Evolutionary conservation across 139 green algal genomes (phyloP), one percentile per base, ranked within the genome.

Genomic region (Micromonas pusilla): DNA sequence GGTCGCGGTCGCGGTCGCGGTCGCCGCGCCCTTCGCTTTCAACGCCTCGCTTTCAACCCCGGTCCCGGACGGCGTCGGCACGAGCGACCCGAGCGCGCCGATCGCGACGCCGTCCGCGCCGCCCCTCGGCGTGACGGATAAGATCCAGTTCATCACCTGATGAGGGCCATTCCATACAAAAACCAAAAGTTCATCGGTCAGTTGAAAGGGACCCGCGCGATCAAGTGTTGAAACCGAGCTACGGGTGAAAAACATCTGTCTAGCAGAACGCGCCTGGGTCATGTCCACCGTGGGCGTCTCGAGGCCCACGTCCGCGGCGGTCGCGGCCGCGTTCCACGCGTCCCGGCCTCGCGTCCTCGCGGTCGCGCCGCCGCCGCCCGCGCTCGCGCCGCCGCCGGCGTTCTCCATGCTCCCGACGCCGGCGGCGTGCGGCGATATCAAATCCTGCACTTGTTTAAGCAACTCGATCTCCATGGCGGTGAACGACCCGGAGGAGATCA

Each of bases 111-210:
- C 45, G 16, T 16, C 45, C 45, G 45, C 45, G 16, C 45, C 62
- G 4, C 32, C 66, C 26, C 26, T 39, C 37, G 68, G 68, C 2
- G 68, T 63, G 21, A 39, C 68, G 19, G 68, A 60, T 2, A 75
- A 21, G 26, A 75, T 36, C 68, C 68, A 75, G 20, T 63, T 75
- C 36, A 75, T 63, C 21, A 75, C 37, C 13, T 60, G 37, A 13
- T 75, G 36, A n/a, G n/a, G n/a, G n/a, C n/a, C n/a, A n/a, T n/a
- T n/a, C n/a, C n/a, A n/a, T n/a, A n/a, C n/a, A n/a, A n/a, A n/a
- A n/a, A n/a, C n/a, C n/a, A n/a, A n/a, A n/a, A n/a, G n/a, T n/a
- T n/a, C n/a, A n/a, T n/a, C n/a, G n/a, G n/a, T n/a, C n/a, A n/a
- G n/a, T n/a, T n/a, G n/a, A n/a, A n/a, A n/a, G n/a, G n/a, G n/a